Percentiles rank a stretch among this genome's conserved stretches.
These are phyloP conservation scores for Penicillium atrosanguineum DNA, from an alignment of 495 filamentous ascomycete genomes.

Conservation along the genomic window DNA sequence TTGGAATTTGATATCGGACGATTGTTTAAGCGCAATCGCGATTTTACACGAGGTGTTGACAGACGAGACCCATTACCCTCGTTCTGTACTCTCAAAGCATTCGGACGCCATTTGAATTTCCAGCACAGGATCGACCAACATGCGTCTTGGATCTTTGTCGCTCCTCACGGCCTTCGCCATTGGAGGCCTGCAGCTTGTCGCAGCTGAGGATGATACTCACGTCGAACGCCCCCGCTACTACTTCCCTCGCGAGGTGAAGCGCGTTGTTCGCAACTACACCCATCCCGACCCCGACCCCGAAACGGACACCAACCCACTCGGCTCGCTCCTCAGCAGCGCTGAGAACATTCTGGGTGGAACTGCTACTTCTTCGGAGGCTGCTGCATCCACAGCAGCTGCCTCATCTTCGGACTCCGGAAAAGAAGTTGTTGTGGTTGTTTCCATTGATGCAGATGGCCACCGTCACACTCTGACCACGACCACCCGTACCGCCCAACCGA, in stretches of 20 bases:
- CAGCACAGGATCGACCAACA: conserved; percentile 19
- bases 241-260: conserved; percentile 46
- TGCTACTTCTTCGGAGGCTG: neutral
- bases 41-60: conserved; percentile 19
- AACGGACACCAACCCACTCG: conserved; percentile 1
- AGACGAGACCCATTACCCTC: conserved; percentile 23
- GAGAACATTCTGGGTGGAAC: neutral
- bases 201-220: conserved; percentile 23
- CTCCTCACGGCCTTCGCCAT: conserved; percentile 34
- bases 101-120: neutral
- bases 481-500: conserved; percentile 21
- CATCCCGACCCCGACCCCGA: conserved; percentile 6
- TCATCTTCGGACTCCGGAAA: conserved; percentile 5
- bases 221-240: conserved; percentile 45
- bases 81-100: conserved; percentile 20
- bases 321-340: conserved; percentile 1
- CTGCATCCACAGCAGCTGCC: neutral
- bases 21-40: neutral
- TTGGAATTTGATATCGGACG: conserved; percentile 1
- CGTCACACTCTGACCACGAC: conserved; percentile 14
- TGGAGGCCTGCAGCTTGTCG: conserved; percentile 35
- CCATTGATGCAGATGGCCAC: conserved; percentile 15
- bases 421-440: conserved; percentile 25
- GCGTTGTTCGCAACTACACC: conserved; percentile 31
- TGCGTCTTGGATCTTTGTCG: conserved; percentile 31